Conservation (phyloP, 2,329 filamentous ascomycete species). For the Teratosphaeria destructans region DNA sequence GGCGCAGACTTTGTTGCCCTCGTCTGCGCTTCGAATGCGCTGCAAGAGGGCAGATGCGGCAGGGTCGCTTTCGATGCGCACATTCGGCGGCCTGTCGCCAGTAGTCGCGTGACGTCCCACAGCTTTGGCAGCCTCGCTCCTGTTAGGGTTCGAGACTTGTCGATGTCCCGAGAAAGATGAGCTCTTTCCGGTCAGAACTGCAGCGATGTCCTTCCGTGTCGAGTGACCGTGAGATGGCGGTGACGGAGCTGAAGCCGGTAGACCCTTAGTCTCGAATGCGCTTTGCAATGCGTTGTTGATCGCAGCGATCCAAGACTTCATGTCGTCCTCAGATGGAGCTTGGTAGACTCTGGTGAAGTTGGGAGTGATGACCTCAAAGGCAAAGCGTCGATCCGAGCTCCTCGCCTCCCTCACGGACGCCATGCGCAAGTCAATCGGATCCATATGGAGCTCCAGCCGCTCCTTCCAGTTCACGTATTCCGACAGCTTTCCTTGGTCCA, state of each 20-base stretch:
- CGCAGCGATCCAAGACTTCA: conserved; percentile 90
- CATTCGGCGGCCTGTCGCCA: conserved; percentile 69
- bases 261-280: conserved; percentile 68
- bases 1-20: conserved; percentile 87
- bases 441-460: conserved; percentile 90
- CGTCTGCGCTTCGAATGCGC: conserved; percentile 76
- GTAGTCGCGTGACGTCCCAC: conserved; percentile 83
- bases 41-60: conserved; percentile 71
- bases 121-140: conserved; percentile 37
- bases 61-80: conserved; percentile 64
- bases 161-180: conserved; percentile 56
- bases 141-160: conserved; percentile 32
- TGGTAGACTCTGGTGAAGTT: conserved; percentile 95
- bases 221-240: conserved; percentile 33
- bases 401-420: conserved; percentile 92
- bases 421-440: conserved; percentile 93
- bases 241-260: conserved; percentile 31
- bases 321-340: conserved; percentile 93
- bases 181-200: conserved; percentile 85
- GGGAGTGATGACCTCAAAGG: conserved; percentile 96
- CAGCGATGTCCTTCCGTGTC: conserved; percentile 69
- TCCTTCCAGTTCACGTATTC: conserved; percentile 99
- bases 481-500: conserved; percentile 91
- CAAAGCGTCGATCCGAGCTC: conserved; percentile 88
- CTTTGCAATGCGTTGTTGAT: conserved; percentile 97